Conservation (phyloP, 306 rosid species). For the Malus asiatica region DNA sequence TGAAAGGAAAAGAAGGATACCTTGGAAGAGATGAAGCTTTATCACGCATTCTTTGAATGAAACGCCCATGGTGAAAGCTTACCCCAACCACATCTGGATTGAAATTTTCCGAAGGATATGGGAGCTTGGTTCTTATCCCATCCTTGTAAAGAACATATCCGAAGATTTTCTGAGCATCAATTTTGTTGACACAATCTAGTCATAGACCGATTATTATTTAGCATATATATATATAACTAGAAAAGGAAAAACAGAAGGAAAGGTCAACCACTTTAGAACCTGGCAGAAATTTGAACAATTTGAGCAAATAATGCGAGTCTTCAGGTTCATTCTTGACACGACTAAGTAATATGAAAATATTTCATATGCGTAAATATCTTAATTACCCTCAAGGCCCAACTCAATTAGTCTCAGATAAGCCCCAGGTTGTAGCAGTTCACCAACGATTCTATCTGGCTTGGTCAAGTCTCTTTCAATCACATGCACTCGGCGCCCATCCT, state of each 20-base stretch:
- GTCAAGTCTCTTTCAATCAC: slow-evolving; percentile 45
- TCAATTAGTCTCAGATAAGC: slow-evolving; percentile 8
- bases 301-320: not conserved
- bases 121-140: slow-evolving; percentile 31
- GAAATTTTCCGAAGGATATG: slow-evolving; percentile 37
- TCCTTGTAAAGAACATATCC: slow-evolving; percentile 29
- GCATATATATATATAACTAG: not conserved
- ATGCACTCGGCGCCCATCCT: slow-evolving; percentile 45
- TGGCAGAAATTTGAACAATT: not conserved
- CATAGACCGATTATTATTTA: not conserved
- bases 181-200: slow-evolving; percentile 8
- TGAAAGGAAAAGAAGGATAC: slow-evolving; percentile 9
- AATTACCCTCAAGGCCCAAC: slow-evolving; percentile 3
- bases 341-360: too few species aligned
- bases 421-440: slow-evolving; percentile 15
- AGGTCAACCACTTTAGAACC: not conserved
- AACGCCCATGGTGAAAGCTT: slow-evolving; percentile 50
- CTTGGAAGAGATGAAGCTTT: slow-evolving; percentile 37
- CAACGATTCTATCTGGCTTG: slow-evolving; percentile 2
- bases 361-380: not conserved
- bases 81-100: slow-evolving; percentile 33
- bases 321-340: not conserved
- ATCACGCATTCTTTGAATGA: slow-evolving; percentile 42
- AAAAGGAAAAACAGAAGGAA: not conserved
- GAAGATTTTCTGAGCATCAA: slow-evolving; percentile 12